These are phyloP conservation scores for Astrothelium macrocarpum DNA, from an alignment of 495 filamentous ascomycete species.

Conservation along the genomic window DNA sequence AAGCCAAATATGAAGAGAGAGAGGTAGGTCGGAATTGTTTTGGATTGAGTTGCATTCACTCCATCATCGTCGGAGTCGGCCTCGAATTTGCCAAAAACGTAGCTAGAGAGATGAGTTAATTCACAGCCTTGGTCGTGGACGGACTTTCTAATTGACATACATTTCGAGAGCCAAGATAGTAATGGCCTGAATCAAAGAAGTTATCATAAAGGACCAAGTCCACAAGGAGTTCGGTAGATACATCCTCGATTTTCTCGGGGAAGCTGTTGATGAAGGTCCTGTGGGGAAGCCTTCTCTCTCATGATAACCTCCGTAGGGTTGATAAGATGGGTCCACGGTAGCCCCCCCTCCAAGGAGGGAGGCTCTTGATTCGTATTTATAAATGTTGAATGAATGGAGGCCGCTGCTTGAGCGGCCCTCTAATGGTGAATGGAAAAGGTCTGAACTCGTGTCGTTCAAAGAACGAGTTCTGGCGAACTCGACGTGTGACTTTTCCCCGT, in stretches of 20 bases:
- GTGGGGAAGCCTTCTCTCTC: constrained; percentile 45
- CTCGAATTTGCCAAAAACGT: constrained; percentile 62
- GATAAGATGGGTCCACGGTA: constrained; percentile 44
- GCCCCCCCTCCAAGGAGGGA: constrained; percentile 55
- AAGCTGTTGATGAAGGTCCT: constrained; percentile 16
- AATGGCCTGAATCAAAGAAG: constrained; percentile 64
- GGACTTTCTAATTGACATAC: constrained; percentile 43
- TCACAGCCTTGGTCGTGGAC: background rate
- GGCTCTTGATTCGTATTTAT: constrained; percentile 49
- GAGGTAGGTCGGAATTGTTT: constrained; percentile 79
- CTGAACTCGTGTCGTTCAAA: background rate
- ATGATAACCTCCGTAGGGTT: constrained; percentile 42
- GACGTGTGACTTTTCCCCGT: background rate
- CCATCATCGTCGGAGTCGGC: constrained; percentile 35
- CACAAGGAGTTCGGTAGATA: constrained; percentile 71
- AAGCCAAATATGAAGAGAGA: constrained; percentile 97
- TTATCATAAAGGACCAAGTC: constrained; percentile 76
- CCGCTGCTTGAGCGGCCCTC: constrained; percentile 1
- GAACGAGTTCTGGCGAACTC: background rate
- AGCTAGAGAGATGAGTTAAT: constrained; percentile 44
- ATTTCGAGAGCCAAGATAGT: constrained; percentile 74
- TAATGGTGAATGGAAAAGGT: background rate
- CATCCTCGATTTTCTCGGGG: constrained; percentile 35
- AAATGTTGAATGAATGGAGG: constrained; percentile 40
- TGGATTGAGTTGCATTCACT: constrained; percentile 36